phyloP scores from a whole-genome alignment of 495 filamentous ascomycete genomes.

The Xylaria longipes region DNA sequence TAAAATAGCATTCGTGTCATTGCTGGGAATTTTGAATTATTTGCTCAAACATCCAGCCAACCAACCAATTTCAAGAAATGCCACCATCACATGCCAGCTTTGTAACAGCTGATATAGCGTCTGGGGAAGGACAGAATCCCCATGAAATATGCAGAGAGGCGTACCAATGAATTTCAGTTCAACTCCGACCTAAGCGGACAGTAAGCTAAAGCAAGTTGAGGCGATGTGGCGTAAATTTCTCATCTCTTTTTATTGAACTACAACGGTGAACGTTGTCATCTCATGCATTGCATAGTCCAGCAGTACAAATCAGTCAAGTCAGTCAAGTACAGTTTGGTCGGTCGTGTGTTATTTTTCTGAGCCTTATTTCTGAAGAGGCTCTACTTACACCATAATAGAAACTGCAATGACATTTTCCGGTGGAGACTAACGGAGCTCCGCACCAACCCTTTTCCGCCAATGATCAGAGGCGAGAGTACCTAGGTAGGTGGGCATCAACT shows the following conservation, averaged over 20 bases:
- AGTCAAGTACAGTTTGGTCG: not conserved
- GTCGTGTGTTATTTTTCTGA: not conserved
- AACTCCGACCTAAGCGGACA: not conserved
- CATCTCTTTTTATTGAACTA: not conserved
- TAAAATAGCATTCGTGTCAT: not conserved
- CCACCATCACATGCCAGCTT: not conserved
- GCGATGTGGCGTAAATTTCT: slow-evolving; percentile 7
- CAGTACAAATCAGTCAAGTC: not conserved
- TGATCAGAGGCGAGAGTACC: not conserved
- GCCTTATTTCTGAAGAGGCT: not conserved
- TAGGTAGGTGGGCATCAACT: slow-evolving; percentile 7
- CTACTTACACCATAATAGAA: not conserved
- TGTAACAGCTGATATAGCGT: slow-evolving; percentile 11
- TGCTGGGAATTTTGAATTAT: not conserved
- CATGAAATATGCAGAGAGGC: not conserved
- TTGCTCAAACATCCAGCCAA: not conserved
- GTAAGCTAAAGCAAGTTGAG: not conserved
- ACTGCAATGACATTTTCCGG: slow-evolving; percentile 6
- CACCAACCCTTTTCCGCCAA: slow-evolving; percentile 12
- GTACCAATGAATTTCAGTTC: not conserved
- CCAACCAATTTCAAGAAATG: not conserved
- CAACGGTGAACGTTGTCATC: slow-evolving; percentile 2
- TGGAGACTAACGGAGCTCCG: slow-evolving; percentile 5
- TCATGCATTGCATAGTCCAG: slow-evolving; percentile 11
- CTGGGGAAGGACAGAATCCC: slow-evolving; percentile 13